Evolutionary conservation across 2,329 filamentous ascomycete genomes (phyloP), one percentile per base, ranked within the genome.

Genomic region (Ilyonectria destructans): DNA sequence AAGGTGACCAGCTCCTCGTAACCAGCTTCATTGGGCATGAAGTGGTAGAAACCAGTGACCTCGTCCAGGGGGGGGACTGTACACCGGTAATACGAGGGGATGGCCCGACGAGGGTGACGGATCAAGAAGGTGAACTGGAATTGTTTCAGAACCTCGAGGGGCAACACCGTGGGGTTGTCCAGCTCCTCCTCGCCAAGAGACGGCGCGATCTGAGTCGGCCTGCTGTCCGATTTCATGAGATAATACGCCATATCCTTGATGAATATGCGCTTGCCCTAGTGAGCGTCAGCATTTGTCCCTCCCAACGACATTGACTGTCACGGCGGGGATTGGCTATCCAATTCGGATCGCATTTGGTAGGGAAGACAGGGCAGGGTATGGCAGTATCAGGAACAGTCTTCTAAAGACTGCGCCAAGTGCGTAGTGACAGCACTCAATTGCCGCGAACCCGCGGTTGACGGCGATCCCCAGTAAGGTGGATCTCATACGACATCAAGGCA

Each of bases 241-340:
- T 98, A 98, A 82, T 98, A 92, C 63, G 93, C 92, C 85, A 98
- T 99, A 81, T 98, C 96, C 82, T 99, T 99, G 88, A 99, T 96
- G 85, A 98, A 98, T 76, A 97, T 85, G 75, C 96, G 93, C 85
- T 97, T 97, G 77, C 91, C 93, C 93, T 97, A 74, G 60, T 69
- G 57, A 62, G 69, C 74, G 78, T 79, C 56, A 80, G 76, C 76
- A 63, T 69, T 48, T 29, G 45, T 62, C 49, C 58, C 48, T 58
- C 59, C 17, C 33, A n/a, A 23, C 31, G 45, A 19, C 10, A 26
- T 9, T 17, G 33, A 23, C 37, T 46, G 35, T 29, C 29, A 40
- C n/a, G 56, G 10, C 40, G 31, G 23, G 4, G 23, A 23, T 23
- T 17, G 35, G 35, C 19, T n/a, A 21, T 21, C 29, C 31, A 54